Conservation (phyloP, 495 filamentous ascomycete species). For the Baudoinia panamericana region DNA sequence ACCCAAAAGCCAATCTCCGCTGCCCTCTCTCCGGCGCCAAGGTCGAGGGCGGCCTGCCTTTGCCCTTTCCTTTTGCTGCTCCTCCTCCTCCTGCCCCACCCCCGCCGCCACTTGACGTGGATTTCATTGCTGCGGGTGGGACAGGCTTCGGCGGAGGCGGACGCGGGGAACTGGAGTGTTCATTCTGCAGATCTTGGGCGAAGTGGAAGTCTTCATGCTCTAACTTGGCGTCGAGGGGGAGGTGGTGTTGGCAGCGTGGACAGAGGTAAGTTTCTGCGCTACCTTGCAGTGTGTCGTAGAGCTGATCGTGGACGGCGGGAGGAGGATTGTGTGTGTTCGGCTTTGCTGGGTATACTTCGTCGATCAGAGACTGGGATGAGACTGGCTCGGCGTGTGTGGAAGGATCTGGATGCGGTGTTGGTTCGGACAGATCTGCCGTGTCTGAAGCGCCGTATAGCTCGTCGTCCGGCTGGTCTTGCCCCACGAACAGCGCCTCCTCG, state of each 20-base stretch:
- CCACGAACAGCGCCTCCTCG: background rate
- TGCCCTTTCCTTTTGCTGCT: conserved; percentile 13
- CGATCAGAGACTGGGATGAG: conserved; percentile 2
- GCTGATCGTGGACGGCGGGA: too few species aligned
- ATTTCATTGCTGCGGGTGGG: conserved; percentile 6
- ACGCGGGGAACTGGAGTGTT: conserved; percentile 22
- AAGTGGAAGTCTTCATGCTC: conserved; percentile 96
- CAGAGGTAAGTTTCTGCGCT: conserved; percentile 44
- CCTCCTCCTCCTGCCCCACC: too few species aligned
- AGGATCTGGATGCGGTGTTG: background rate
- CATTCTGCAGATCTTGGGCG: conserved; percentile 66
- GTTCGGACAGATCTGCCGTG: background rate
- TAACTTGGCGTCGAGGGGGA: conserved; percentile 45
- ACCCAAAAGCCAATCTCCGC: conserved; percentile 29
- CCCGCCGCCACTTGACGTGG: background rate
- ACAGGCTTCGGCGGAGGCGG: conserved; percentile 8
- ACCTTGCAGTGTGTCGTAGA: too few species aligned
- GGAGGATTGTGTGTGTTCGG: too few species aligned
- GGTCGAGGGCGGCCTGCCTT: conserved; percentile 16
- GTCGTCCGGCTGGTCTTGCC: background rate
- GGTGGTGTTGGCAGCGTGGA: conserved; percentile 45
- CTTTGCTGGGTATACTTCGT: too few species aligned
- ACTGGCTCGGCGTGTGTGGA: background rate
- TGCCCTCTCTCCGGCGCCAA: conserved; percentile 26
- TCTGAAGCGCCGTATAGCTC: background rate